Percentiles rank a stretch among this genome's conserved stretches.
phyloP scores from a whole-genome alignment of 139 green algal species.

The Picochlorum costavermella region DNA sequence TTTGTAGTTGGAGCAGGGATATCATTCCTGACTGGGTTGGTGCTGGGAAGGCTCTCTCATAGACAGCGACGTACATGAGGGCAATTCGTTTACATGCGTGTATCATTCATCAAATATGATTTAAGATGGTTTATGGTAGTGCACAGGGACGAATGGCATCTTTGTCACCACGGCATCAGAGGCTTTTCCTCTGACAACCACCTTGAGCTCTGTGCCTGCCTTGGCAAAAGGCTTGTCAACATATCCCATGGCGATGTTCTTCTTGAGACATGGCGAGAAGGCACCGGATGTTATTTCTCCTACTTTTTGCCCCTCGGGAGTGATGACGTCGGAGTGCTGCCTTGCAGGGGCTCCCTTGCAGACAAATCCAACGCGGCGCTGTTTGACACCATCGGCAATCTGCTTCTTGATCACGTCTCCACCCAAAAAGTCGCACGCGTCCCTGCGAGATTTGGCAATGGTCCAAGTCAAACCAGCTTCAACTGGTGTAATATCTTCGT shows the following conservation, averaged over 20 bases:
- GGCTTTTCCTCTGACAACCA: conserved; percentile 84
- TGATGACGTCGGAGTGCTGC: conserved; percentile 63
- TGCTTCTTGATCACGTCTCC: conserved; percentile 91
- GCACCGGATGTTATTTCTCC: conserved; percentile 86
- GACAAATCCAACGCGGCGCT: conserved; percentile 87
- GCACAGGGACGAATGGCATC: conserved; percentile 95
- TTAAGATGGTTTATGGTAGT: conserved; percentile 58
- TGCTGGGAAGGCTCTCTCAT: not conserved
- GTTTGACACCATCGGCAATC: conserved; percentile 73
- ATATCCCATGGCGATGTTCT: conserved; percentile 99
- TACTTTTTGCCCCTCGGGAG: conserved; percentile 58
- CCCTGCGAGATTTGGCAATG: conserved; percentile 80
- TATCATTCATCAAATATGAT: not conserved
- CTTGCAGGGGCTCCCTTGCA: conserved; percentile 76
- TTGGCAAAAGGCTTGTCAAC: conserved; percentile 85
- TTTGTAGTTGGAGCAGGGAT: conserved; percentile 5
- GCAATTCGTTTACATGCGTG: not conserved
- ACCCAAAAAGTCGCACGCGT: conserved; percentile 87
- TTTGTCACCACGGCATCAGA: conserved; percentile 83
- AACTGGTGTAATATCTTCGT: conserved; percentile 85
- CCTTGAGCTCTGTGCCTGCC: conserved; percentile 84
- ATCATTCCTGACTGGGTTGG: conserved; percentile 2
- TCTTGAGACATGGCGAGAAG: conserved; percentile 90
- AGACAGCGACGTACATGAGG: not conserved
- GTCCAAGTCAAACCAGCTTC: conserved; percentile 97